Evolutionary conservation across 208 protist genomes (phyloP), one percentile per base, ranked within the genome.

Genomic region (Trypanosoma congolense): DNA sequence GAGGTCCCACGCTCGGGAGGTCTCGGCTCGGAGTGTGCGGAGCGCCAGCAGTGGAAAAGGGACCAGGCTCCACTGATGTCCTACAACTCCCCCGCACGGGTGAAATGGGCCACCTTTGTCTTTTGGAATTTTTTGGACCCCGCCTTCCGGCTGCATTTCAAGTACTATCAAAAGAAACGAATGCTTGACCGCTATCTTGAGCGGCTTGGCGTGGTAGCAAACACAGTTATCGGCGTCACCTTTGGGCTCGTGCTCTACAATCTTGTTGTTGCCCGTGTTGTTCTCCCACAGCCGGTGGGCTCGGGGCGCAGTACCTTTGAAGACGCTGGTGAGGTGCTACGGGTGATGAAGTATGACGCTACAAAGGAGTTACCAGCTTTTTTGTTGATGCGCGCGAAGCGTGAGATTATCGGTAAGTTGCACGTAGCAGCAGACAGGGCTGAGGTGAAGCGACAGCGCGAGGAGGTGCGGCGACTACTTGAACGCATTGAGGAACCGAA

Each of bases 71-170:
- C n/a, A 46, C 2, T 18, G 45, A 45, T 71, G 16, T 65, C 67
- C 22, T 76, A 83, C 36, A 35, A 68, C 33, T 79, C 78, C 9
- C 67, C 65, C 14, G 82, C 85, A 22, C 61, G 52, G 31, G 0
- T 88, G 14, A 79, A 79, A 50, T 93, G 86, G 82, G 86, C 86
- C 16, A 88, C 80, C 16, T 82, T 77, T 65, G 68, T 75, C 16
- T 93, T 88, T 49, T 90, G 82, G 86, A 77, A 80, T 46, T 19
- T 84, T 12, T 56, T 93, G 46, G 80, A 90, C 44, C 86, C 86
- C 12, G 4, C 78, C 9, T 67, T 93, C 51, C 82, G 77, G 30
- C 55, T 62, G 2, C 86, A 93, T 62, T 75, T 79, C 59, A 29
- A 40, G 25, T 93, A 87, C 52, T 90, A 83, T 62, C 86, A 70